Base-by-base conservation (phyloP, 495 filamentous ascomycete genomes). In the Penicillium canariense region DNA sequence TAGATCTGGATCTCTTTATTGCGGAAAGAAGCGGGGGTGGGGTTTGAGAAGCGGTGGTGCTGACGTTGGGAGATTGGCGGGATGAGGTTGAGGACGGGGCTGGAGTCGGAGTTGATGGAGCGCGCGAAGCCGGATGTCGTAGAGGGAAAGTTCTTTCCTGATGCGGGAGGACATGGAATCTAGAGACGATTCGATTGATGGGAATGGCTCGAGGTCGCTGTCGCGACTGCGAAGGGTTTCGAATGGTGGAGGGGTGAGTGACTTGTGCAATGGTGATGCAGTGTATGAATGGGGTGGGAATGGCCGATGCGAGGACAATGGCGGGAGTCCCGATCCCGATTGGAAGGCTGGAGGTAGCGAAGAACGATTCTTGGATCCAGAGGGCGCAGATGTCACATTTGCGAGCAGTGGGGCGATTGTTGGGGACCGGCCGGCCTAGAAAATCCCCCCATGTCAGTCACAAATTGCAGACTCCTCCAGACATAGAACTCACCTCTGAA, bases 181-280 rank as follows among this genome's bases (percentile, higher is more conserved):
- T 17, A 84, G 70, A 5, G 81, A 83, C 7, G 83, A 82, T 68
- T 96, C 91, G 55, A 95, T 90, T 4, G 89, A 92, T 5, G 90
- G 88, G 67, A 96, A 94, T 27, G 89, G 87, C 26, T 91, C 87
- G 45, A 80, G 76, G 43, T 79, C 84, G 58, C 81, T 84, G 40
- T 77, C 74, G 30, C 75, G 74, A 48, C 59, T 59, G 54, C 76
- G 73, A 48, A 77, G 81, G 42, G 75, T 73, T 64, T 89, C 86
- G 15, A 83, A 82, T 4, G 90, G 88, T 49, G 89, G 84, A 1
- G 84, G 91, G 3, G 91, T 96, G 51, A 96, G 80, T 25, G 90
- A 85, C 70, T 88, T 88, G 67, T 92, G 87, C 45, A 96, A 71
- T 25, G 91, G 91, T 17, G 91, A 96, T 30, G 90, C 89, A 61